Evolutionary conservation across 179 eudicot genomes (phyloP).

Genomic region (Beta lomatogona): DNA sequence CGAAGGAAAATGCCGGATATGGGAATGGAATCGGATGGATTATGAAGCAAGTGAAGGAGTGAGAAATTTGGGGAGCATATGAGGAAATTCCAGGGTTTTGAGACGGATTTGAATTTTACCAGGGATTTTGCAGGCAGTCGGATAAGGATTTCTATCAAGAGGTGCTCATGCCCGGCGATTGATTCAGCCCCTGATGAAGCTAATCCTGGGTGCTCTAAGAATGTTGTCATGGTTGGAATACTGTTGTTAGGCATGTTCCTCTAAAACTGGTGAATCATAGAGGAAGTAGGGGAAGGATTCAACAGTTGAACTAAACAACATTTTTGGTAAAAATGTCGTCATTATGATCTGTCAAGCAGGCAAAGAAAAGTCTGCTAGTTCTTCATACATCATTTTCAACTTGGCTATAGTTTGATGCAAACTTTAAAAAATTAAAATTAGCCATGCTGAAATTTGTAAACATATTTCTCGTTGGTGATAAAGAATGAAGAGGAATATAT

Average conservation of each 20-base stretch:
- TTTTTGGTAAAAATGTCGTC: background rate
- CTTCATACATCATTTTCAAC: background rate
- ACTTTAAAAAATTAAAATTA: too few relatives aligned
- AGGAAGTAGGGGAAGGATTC: background rate
- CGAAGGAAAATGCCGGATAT: background rate
- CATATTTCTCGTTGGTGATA: too few relatives aligned
- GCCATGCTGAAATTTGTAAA: too few relatives aligned
- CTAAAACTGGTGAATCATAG: background rate
- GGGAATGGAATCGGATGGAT: background rate
- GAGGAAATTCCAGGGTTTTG: background rate
- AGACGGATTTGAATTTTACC: slow-evolving; percentile 1
- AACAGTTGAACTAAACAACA: background rate
- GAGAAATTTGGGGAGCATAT: background rate
- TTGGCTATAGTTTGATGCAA: background rate
- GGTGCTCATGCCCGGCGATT: background rate
- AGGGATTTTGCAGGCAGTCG: background rate
- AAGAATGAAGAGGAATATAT: too few relatives aligned
- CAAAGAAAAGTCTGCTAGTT: background rate
- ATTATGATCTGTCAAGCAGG: background rate
- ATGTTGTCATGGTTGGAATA: background rate
- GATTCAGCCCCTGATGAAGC: background rate
- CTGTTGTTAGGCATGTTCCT: background rate
- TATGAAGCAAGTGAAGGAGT: background rate
- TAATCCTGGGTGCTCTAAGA: background rate
- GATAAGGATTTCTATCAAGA: background rate